Percentiles rank a stretch among this genome's conserved stretches.
Evolutionary conservation across 768 basidiomycete genomes (phyloP).

Genomic region (Amyloporia xantha): DNA sequence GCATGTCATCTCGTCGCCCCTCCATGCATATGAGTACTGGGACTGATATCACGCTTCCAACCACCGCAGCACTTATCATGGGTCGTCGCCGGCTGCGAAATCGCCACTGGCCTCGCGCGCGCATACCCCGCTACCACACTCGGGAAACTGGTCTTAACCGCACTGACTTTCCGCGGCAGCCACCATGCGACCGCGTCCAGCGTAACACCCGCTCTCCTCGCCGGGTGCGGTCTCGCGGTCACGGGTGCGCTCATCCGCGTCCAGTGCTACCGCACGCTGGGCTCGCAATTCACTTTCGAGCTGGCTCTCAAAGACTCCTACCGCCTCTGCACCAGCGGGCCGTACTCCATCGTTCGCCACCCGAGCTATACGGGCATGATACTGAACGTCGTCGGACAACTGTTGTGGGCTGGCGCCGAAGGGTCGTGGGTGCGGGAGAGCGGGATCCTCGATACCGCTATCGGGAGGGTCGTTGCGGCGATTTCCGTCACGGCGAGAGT

Average conservation of each 20-base stretch:
- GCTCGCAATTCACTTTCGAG: conserved; percentile 11
- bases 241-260: background rate
- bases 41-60: too few species aligned
- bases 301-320: conserved; percentile 5
- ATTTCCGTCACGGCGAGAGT: background rate
- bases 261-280: conserved; percentile 2
- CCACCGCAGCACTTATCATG: too few species aligned
- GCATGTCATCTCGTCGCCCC: background rate
- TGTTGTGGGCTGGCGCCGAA: background rate
- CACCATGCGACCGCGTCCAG: background rate
- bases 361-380: conserved; percentile 9
- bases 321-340: conserved; percentile 6
- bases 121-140: background rate
- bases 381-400: conserved; percentile 2
- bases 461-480: conserved; percentile 6
- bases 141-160: background rate
- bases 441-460: background rate
- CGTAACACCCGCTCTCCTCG: conserved; percentile 4
- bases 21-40: background rate
- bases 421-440: conserved; percentile 13
- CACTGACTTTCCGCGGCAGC: background rate
- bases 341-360: conserved; percentile 13
- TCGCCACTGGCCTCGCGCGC: background rate
- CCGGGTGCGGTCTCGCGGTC: background rate
- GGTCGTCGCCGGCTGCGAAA: too few species aligned